A percentile compares a stretch with the other conserved stretches of the same genome.
Evolutionary conservation across 75 land plant species (phyloP).

Genomic region (Picea sitchensis): DNA sequence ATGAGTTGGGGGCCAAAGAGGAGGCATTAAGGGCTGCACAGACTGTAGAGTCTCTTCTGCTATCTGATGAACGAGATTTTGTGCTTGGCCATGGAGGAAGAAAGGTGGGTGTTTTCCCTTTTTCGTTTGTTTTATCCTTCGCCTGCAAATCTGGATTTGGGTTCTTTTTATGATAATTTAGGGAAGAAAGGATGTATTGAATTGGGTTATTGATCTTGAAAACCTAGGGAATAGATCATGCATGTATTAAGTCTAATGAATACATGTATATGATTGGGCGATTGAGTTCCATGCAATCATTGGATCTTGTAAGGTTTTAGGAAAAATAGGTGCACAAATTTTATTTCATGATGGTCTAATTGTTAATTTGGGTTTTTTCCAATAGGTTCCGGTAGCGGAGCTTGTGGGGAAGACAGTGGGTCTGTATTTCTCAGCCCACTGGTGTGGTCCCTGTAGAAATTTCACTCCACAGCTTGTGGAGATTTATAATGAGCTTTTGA

Average conservation of each 20-base stretch:
- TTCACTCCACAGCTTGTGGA: conserved; percentile 33
- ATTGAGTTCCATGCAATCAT: no score
- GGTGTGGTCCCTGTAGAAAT: conserved; percentile 40
- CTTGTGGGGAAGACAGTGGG: conserved; percentile 51
- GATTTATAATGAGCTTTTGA: conserved; percentile 27
- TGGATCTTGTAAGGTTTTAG: no score
- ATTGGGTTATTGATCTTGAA: no score
- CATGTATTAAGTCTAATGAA: no score
- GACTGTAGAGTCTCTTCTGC: conserved; percentile 43
- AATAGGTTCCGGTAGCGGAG: conserved; percentile 26
- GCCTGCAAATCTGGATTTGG: no score
- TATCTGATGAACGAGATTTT: conserved; percentile 33
- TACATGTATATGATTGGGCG: no score
- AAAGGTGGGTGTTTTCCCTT: conserved; percentile 21
- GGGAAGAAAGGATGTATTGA: no score
- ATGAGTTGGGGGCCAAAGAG: no score
- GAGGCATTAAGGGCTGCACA: conserved; percentile 15
- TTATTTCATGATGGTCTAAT: no score
- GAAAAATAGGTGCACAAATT: no score
- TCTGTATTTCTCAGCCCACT: conserved; percentile 42
- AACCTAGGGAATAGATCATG: no score
- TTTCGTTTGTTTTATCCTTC: not conserved
- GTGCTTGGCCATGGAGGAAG: conserved; percentile 32
- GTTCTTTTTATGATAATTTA: no score
- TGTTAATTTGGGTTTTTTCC: not conserved